phyloP scores from a whole-genome alignment of 805 yeast genomes.

The Metschnikowia arizonensis region DNA sequence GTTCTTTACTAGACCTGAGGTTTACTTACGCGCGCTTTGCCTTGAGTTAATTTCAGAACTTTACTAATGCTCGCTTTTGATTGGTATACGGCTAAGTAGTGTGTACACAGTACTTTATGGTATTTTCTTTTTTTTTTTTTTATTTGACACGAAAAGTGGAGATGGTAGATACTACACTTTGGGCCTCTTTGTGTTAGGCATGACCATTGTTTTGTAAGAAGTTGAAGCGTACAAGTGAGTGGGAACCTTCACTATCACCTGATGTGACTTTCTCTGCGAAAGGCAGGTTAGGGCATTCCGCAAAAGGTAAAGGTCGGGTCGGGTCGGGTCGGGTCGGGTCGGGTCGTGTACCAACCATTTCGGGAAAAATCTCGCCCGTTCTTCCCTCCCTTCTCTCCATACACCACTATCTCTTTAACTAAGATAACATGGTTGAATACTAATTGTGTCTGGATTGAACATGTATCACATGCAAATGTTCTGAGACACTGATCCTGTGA shows the following conservation, averaged over 20 bases:
- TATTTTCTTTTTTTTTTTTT: not conserved
- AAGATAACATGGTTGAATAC: not conserved
- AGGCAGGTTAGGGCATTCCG: no score
- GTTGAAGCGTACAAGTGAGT: no score
- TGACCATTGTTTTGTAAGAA: not conserved
- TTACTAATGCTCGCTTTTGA: slow-evolving; percentile 21
- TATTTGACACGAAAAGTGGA: not conserved
- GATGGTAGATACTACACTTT: no score
- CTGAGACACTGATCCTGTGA: not conserved
- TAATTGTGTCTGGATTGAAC: not conserved
- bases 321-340: no score
- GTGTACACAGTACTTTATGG: not conserved
- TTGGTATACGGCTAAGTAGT: slow-evolving; percentile 17
- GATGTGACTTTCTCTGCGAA: no score
- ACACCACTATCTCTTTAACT: not conserved
- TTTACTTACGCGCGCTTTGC: slow-evolving; percentile 15
- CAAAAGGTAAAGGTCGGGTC: no score
- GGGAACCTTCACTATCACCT: no score
- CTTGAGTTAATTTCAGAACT: slow-evolving; percentile 20
- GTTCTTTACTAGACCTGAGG: slow-evolving; percentile 16
- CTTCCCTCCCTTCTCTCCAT: not conserved
- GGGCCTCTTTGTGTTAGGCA: no score
- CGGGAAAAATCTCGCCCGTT: not conserved
- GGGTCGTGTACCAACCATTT: not conserved
- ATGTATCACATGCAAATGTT: not conserved